Base-by-base conservation (phyloP, 768 basidiomycete genomes). In the Hygrocybe punicea region DNA sequence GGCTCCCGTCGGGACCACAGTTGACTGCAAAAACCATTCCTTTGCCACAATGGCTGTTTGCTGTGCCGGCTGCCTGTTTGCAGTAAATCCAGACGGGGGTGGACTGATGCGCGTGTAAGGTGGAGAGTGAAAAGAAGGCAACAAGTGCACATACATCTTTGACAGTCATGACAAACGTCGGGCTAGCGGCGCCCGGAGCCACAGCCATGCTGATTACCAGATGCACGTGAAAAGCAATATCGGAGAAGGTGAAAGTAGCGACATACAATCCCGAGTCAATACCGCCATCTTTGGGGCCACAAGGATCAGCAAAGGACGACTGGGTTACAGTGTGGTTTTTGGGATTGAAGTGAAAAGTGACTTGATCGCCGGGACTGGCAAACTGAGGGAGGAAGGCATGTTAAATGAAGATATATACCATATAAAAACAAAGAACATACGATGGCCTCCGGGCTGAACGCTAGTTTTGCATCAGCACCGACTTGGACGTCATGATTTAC, bases 1-100 rank as follows among this genome's bases (percentile, higher is more conserved):
- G 67, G 42, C 74, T 59, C 57, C 79, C 83, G 61, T 80, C 80
- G 2, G 71, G 62, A 36, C 81, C 81, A 68, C 82, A 83, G 70
- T 87, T 86, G 65, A 85, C 77, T 17, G 83, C 79, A 65, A 85
- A 85, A 42, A 87, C 83, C 84, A 87, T 86, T 62, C 84, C 84
- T 58, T 70, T 62, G 54, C 83, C 83, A 61, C 85, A 86, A 67
- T 87, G 85, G 57, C 76, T 78, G 35, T 67, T 72, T 4, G 83
- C 72, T 2, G 79, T 81, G 39, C 76, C 72, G 42, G 71, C 75
- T 51, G 71, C 80, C 61, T 86, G 84, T 42, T 68, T 70, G 65
- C 85, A 86, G 73, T 79, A 80, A 3, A 84, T 72, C 85, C 84
- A 85, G 36, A 83, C 70, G 4, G 84, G 84, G 36, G 76, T 62